Evolutionary conservation across 495 filamentous ascomycete species (phyloP).

Genomic region (Podospora comata): DNA sequence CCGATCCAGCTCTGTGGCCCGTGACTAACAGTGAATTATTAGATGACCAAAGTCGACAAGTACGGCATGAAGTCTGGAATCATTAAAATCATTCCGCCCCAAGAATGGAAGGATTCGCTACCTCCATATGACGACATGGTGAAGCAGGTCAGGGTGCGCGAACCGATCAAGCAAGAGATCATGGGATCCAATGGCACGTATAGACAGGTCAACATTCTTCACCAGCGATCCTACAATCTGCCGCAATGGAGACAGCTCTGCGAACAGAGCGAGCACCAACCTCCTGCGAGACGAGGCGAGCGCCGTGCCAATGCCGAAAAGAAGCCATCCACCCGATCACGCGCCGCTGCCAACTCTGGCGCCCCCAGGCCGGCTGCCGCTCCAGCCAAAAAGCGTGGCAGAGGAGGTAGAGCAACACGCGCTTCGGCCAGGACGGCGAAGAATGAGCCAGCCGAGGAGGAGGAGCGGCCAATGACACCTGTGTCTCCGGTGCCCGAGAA

Average conservation of each 20-base stretch:
- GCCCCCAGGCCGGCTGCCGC: constrained; percentile 24
- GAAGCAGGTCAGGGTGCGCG: constrained; percentile 88
- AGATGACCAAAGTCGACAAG: constrained; percentile 79
- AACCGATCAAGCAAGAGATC: constrained; percentile 97
- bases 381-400: constrained; percentile 36
- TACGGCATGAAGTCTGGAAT: constrained; percentile 98
- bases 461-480: constrained; percentile 54
- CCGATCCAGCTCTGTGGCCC: neutral
- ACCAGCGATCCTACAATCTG: constrained; percentile 91
- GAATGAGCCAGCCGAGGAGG: constrained; percentile 34
- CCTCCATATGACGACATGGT: constrained; percentile 77
- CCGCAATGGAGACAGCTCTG: constrained; percentile 92
- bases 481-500: constrained; percentile 48
- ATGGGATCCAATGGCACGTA: constrained; percentile 91
- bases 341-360: constrained; percentile 29
- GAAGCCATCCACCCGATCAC: constrained; percentile 34
- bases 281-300: constrained; percentile 90
- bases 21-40: constrained; percentile 22
- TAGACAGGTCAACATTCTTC: constrained; percentile 92
- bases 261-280: constrained; percentile 91
- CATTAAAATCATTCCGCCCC: constrained; percentile 88
- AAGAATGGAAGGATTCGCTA: constrained; percentile 85
- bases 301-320: constrained; percentile 73
- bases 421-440: constrained; percentile 28
- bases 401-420: constrained; percentile 25